Base-by-base conservation (phyloP, 495 filamentous ascomycete genomes). In the Talaromyces wortmannii region DNA sequence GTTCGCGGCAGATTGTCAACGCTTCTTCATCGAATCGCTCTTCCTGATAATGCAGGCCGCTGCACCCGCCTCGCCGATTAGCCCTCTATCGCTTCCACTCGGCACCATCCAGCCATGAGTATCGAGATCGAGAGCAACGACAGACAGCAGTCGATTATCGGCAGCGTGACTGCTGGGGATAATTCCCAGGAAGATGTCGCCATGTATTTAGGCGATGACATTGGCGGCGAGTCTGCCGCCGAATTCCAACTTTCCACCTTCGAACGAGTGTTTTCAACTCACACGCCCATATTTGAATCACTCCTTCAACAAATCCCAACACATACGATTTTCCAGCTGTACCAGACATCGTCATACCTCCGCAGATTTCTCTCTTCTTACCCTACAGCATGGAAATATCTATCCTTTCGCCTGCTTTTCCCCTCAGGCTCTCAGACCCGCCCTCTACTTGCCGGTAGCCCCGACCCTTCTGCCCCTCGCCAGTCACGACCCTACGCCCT, bases 361-460 rank as follows among this genome's bases (percentile, higher is more conserved):
- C 77, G 79, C 43, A 67, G 67, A 16, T 83, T 83, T 56, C 71
- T 85, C 30, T 72, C 68, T 53, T 69, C 70, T 18, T 84, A 83
- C 65, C 82, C 81, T 43, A 76, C 77, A 56, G 82, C 82, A 72
- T 85, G 82, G 82, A 79, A 75, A 63, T 72, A 75, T 48, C 72
- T 84, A 17, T 84, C 81, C 2, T 85, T 85, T 60, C 76, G 81
- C 42, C 62, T 83, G 15, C 68, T 75, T 10, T 76, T 71, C 50
- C 78, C 75, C 5, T 75, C 72, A 6, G 67, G 73, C 45, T 71
- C 69, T 6, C 61, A 67, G 2, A 61, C 69, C 30, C 67, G 67
- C 6, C 61, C 71, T 7, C 62, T 71, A 40, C 53, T 71, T 13
- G 64, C 70, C 45, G 72, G 69, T 30, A 56, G 61, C 46, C 59